A percentile compares a stretch with the other conserved stretches of the same genome.
Evolutionary conservation across 2,329 filamentous ascomycete genomes (phyloP).

Genomic region (Stemphylium beticola): DNA sequence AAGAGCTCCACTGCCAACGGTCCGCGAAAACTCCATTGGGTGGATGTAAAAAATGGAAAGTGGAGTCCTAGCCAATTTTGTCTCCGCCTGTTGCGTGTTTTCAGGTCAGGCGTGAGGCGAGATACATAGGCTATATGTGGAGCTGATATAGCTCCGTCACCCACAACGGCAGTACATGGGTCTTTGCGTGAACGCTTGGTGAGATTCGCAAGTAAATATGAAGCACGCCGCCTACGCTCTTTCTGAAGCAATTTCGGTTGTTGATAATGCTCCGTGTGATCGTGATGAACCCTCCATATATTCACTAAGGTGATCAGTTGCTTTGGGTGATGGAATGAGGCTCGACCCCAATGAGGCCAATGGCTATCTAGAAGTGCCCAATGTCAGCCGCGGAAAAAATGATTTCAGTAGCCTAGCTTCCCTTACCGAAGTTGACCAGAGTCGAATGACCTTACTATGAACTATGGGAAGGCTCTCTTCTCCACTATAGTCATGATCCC

Average conservation of each 20-base stretch:
- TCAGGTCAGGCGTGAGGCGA: constrained; percentile 14
- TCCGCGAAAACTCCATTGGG: constrained; percentile 10
- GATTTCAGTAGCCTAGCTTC: too few relatives aligned
- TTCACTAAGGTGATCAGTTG: too few relatives aligned
- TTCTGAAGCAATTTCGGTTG: constrained; percentile 2
- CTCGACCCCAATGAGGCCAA: too few relatives aligned
- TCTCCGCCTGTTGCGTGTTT: constrained; percentile 6
- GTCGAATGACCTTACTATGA: too few relatives aligned
- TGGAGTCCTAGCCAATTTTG: constrained; percentile 13
- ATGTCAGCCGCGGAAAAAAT: too few relatives aligned
- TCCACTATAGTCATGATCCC: background rate
- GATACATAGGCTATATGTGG: constrained; percentile 20
- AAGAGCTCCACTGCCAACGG: constrained; percentile 3
- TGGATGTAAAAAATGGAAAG: constrained; percentile 6
- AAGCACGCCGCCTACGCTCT: background rate
- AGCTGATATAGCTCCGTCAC: constrained; percentile 21
- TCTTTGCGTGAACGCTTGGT: constrained; percentile 1
- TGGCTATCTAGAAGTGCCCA: too few relatives aligned
- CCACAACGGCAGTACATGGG: constrained; percentile 2
- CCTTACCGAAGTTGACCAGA: too few relatives aligned
- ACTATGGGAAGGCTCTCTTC: too few relatives aligned
- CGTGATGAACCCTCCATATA: too few relatives aligned
- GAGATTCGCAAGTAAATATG: background rate
- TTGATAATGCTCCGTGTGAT: background rate
- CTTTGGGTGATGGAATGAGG: too few relatives aligned